Base-by-base conservation (phyloP, 495 filamentous ascomycete genomes). In the Daldinia bambusicola region DNA sequence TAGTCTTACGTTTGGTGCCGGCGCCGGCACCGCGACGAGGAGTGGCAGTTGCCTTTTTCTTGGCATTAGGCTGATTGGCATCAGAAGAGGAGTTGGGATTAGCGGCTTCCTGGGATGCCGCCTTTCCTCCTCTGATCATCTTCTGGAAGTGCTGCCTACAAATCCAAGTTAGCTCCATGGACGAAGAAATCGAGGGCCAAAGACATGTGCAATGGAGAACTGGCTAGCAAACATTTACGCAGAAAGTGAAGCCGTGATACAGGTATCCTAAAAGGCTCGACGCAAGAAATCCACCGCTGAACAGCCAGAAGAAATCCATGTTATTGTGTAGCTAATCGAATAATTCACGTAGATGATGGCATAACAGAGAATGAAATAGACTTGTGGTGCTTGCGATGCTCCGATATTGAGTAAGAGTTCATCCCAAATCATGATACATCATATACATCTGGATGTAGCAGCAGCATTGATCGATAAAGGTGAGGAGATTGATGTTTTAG, bases 71-170 rank as follows among this genome's bases (percentile, higher is more conserved):
- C 16, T 16, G 32, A 20, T 18, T n/a, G 8, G 16, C 10, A 10
- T 20, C 52, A 8, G 40, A 4, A 30, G 53, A 43, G n/a, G 18
- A 14, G 34, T 37, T 48, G 30, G 40, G 2, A 14, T 38, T 8
- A 32, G 40, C 32, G 10, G 30, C 41, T 7, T 6, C 9, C 20
- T 40, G 22, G 14, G 32, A 4, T 4, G 16, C 26, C 6, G 9
- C 36, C 32, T 55, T 67, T 0, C 55, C 48, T 0, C 51, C 20
- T 41, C 61, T 12, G 20, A 48, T 56, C 37, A 70, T 18, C 31
- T 56, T 55, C 16, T 70, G 67, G 4, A 57, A n/a, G 13, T 65
- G 67, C 36, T 70, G 67, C 36, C 67, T 70, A 60, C 16, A 32
- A n/a, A 64, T 18, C 8, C 14, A 48, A 56, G 56, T 70, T 63